Percentiles rank a stretch among this genome's conserved stretches.
Conservation (phyloP, 495 filamentous ascomycete genomes). For the Lasiosphaeris hirsuta region DNA sequence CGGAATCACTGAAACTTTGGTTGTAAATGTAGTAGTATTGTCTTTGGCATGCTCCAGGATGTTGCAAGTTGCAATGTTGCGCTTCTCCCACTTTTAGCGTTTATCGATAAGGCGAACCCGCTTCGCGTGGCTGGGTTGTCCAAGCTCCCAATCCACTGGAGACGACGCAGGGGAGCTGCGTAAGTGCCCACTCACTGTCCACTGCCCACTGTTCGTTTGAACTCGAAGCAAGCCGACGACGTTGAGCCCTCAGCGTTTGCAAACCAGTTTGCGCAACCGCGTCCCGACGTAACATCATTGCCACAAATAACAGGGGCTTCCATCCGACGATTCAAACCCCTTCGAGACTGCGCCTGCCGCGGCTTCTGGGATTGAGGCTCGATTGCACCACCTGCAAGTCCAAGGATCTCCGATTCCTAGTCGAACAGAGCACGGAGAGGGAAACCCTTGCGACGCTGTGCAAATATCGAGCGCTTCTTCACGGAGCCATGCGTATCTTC, state of each 20-base stretch:
- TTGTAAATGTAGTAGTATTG: neutral
- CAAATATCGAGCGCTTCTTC: neutral
- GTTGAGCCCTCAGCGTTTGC: neutral
- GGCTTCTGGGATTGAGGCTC: too few relatives aligned
- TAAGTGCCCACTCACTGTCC: slow-evolving; percentile 12
- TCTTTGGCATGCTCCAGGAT: neutral
- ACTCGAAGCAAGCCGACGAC: neutral
- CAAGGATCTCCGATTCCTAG: neutral
- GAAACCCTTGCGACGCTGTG: neutral
- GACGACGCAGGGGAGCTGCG: slow-evolving; percentile 21
- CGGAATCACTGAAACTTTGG: neutral
- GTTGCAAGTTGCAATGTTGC: neutral
- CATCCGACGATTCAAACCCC: too few relatives aligned
- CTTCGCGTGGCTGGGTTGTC: slow-evolving; percentile 10
- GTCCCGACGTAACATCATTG: too few relatives aligned
- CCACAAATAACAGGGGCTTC: neutral
- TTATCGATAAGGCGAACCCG: slow-evolving; percentile 22
- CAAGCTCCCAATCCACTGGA: slow-evolving; percentile 4
- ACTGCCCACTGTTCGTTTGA: neutral
- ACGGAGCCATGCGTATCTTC: slow-evolving; percentile 36
- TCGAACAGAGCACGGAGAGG: neutral
- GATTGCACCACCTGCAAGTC: neutral
- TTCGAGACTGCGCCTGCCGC: neutral
- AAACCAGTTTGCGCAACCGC: too few relatives aligned
- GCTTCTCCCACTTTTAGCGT: neutral